Conservation (phyloP, 805 yeast genomes). For the Barnettozyma californica region DNA sequence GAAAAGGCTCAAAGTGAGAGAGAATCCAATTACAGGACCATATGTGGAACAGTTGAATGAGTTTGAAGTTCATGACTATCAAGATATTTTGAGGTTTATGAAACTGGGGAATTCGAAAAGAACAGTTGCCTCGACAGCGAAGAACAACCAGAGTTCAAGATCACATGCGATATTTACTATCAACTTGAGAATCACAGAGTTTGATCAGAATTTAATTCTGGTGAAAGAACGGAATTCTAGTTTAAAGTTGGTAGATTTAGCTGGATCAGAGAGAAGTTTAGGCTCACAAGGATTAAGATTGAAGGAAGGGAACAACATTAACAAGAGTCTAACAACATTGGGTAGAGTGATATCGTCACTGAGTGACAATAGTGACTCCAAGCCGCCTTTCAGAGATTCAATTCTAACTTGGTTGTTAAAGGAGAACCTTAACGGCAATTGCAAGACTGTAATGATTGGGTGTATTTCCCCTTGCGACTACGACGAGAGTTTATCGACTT, state of each 20-base stretch:
- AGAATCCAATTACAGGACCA: slow-evolving; percentile 61
- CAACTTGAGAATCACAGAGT: slow-evolving; percentile 53
- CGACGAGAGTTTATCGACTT: slow-evolving; percentile 71
- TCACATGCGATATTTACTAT: slow-evolving; percentile 78
- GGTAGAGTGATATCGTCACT: slow-evolving; percentile 60
- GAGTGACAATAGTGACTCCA: slow-evolving; percentile 36
- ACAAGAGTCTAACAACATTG: slow-evolving; percentile 69
- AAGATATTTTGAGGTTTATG: slow-evolving; percentile 44
- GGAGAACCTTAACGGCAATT: slow-evolving; percentile 76
- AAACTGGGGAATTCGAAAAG: slow-evolving; percentile 48
- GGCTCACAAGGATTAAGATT: slow-evolving; percentile 57
- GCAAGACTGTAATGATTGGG: slow-evolving; percentile 86
- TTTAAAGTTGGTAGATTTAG: slow-evolving; percentile 70
- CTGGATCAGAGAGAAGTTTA: slow-evolving; percentile 76
- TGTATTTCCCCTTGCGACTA: slow-evolving; percentile 77
- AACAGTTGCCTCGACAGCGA: slow-evolving; percentile 65
- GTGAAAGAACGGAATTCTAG: slow-evolving; percentile 50
- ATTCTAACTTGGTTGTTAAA: slow-evolving; percentile 67
- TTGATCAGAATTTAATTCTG: slow-evolving; percentile 32
- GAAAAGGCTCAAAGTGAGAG: slow-evolving; percentile 44
- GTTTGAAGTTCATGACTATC: slow-evolving; percentile 39
- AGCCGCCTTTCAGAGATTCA: slow-evolving; percentile 52
- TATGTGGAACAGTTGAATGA: slow-evolving; percentile 65
- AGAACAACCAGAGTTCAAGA: slow-evolving; percentile 70
- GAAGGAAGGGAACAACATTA: slow-evolving; percentile 73